These are phyloP conservation scores for Vitis riparia DNA, from an alignment of 164 flowering plant species.

Conservation along the genomic window DNA sequence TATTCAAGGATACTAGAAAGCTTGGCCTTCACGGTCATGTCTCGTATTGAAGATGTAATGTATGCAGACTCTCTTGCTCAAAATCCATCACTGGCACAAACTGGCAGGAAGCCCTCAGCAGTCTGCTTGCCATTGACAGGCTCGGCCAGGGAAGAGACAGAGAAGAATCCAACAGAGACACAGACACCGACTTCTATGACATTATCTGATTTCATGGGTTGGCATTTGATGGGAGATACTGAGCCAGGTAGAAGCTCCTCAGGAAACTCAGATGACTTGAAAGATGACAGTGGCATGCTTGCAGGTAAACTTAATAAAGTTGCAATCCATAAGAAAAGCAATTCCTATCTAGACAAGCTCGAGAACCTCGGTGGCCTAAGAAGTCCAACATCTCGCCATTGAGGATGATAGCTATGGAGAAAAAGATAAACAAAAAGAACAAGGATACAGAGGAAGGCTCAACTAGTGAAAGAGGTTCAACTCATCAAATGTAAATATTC, in stretches of 20 bases:
- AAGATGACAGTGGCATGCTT: conserved; percentile 23
- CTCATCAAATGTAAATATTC: conserved; percentile 6
- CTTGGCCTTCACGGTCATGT: conserved; percentile 72
- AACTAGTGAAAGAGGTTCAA: background rate
- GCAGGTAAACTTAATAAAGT: background rate
- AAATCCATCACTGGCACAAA: conserved; percentile 32
- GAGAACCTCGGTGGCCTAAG: conserved; percentile 11
- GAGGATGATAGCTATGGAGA: background rate
- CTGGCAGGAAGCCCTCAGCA: conserved; percentile 9
- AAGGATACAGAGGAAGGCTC: background rate
- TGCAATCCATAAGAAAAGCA: conserved; percentile 23
- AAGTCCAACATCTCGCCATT: conserved; percentile 28
- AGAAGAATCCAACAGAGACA: conserved; percentile 33
- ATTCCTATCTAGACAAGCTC: conserved; percentile 24
- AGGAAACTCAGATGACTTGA: conserved; percentile 3
- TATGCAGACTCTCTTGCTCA: conserved; percentile 53
- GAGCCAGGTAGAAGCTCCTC: background rate
- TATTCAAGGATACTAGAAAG: conserved; percentile 89
- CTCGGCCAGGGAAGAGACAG: conserved; percentile 35
- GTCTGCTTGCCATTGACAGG: conserved; percentile 18
- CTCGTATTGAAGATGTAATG: conserved; percentile 75
- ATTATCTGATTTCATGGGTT: conserved; percentile 87
- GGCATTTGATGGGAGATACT: conserved; percentile 43
- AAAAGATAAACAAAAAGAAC: background rate
- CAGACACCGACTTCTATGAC: conserved; percentile 62